These are phyloP conservation scores for Penicillium paradoxum DNA, from an alignment of 495 filamentous ascomycete genomes.

Conservation along the genomic window DNA sequence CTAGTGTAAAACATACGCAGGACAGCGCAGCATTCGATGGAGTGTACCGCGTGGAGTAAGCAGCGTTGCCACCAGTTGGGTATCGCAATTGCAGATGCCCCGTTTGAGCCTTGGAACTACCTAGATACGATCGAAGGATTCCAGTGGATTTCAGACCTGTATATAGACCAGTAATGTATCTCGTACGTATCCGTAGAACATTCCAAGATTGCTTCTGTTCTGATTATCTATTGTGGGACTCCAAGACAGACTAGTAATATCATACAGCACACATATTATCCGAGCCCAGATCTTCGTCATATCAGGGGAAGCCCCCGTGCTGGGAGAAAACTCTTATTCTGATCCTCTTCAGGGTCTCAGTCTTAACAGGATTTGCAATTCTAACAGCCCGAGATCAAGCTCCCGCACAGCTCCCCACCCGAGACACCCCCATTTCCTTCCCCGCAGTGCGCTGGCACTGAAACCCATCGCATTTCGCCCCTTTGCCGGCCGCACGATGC, in stretches of 20 bases:
- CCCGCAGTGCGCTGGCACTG: slow-evolving; percentile 18
- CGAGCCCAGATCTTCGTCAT: slow-evolving; percentile 9
- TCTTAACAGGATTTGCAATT: background rate
- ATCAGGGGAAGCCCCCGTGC: slow-evolving; percentile 11
- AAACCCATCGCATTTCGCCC: slow-evolving; percentile 2
- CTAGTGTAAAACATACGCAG: background rate
- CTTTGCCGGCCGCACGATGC: slow-evolving; percentile 30
- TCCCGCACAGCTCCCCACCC: background rate
- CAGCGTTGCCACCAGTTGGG: background rate
- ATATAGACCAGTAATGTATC: background rate
- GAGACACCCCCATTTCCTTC: slow-evolving; percentile 7
- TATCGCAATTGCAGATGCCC: background rate
- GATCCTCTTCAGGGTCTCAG: background rate
- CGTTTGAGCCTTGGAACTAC: background rate
- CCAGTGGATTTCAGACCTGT: background rate
- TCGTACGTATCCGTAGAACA: background rate
- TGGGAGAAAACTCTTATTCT: background rate
- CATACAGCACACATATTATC: background rate
- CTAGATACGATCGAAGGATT: background rate
- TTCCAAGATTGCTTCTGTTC: background rate
- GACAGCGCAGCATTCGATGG: slow-evolving; percentile 12
- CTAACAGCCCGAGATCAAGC: background rate
- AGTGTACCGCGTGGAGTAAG: background rate
- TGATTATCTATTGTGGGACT: slow-evolving; percentile 1
- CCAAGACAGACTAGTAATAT: slow-evolving; percentile 5